Evolutionary conservation across 1,139 yeast species (phyloP).

Genomic region (Wickerhamomyces sp.): DNA sequence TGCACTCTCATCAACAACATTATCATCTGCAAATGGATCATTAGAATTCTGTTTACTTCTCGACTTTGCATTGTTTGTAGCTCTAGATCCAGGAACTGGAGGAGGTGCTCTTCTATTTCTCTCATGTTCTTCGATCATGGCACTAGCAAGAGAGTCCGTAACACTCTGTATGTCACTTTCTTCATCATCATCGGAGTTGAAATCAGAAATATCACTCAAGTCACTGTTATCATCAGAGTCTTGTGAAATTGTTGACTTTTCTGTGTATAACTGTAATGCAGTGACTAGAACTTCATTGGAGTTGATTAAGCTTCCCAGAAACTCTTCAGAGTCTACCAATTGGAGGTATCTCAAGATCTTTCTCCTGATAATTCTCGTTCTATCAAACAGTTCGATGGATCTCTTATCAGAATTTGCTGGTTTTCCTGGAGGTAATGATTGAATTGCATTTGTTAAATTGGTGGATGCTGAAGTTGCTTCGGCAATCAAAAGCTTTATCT

Average conservation of each 20-base stretch:
- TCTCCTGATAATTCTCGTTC: constrained; percentile 73
- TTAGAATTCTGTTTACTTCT: constrained; percentile 28
- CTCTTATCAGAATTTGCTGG: constrained; percentile 57
- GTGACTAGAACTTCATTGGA: constrained; percentile 87
- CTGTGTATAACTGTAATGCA: constrained; percentile 67
- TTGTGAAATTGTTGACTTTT: constrained; percentile 44
- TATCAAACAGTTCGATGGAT: constrained; percentile 56
- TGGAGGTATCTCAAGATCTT: constrained; percentile 78
- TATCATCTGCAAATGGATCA: constrained; percentile 70
- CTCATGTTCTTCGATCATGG: constrained; percentile 27
- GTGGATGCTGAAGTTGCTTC: constrained; percentile 76
- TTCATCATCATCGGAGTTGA: constrained; percentile 25
- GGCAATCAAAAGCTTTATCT: constrained; percentile 64
- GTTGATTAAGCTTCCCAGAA: constrained; percentile 75
- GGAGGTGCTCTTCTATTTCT: constrained; percentile 19
- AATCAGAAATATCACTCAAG: constrained; percentile 26
- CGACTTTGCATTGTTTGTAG: constrained; percentile 2
- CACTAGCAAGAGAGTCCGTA: constrained; percentile 29
- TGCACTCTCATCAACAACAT: constrained; percentile 37
- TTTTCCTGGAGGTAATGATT: constrained; percentile 43
- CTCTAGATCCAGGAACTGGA: constrained; percentile 14
- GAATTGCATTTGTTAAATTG: constrained; percentile 61
- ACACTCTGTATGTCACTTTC: constrained; percentile 25
- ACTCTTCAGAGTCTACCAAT: constrained; percentile 73
- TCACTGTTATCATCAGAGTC: constrained; percentile 36